Percentiles rank a stretch among this genome's conserved stretches.
phyloP scores from a whole-genome alignment of 2,329 filamentous ascomycete genomes.

The Talaromyces albobiverticillius region DNA sequence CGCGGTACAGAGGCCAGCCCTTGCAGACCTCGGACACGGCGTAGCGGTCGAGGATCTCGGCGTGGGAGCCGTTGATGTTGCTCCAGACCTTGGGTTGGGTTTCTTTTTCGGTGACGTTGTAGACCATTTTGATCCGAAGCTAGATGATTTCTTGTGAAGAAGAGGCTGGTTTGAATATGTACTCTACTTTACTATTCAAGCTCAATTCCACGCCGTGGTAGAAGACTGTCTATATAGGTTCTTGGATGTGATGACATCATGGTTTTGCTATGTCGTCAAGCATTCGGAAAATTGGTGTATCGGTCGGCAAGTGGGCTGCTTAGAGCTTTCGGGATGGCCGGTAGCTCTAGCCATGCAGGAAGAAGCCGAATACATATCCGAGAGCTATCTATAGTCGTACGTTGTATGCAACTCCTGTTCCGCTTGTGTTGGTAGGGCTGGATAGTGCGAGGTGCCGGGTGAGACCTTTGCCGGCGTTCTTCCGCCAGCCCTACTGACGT shows the following conservation, averaged over 20 bases:
- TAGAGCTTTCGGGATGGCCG: too few relatives aligned
- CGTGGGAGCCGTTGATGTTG: conserved; percentile 45
- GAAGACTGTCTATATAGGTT: not conserved
- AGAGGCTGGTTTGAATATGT: too few relatives aligned
- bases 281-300: not conserved
- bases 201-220: too few relatives aligned
- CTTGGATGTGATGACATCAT: not conserved
- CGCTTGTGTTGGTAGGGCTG: not conserved
- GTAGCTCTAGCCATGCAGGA: too few relatives aligned
- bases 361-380: too few relatives aligned
- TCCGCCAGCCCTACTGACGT: not conserved
- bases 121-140: conserved; percentile 16
- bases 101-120: conserved; percentile 25
- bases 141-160: too few relatives aligned
- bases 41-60: conserved; percentile 45
- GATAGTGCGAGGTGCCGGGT: not conserved
- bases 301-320: not conserved
- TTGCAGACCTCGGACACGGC: conserved; percentile 53
- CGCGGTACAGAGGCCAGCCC: conserved; percentile 54
- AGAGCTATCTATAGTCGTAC: not conserved
- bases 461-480: not conserved
- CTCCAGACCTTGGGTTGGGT: conserved; percentile 20
- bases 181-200: too few relatives aligned
- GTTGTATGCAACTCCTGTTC: too few relatives aligned
- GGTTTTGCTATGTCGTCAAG: not conserved